Evolutionary conservation across 345 rosid species (phyloP).

Genomic region (Luvunga scandens): DNA sequence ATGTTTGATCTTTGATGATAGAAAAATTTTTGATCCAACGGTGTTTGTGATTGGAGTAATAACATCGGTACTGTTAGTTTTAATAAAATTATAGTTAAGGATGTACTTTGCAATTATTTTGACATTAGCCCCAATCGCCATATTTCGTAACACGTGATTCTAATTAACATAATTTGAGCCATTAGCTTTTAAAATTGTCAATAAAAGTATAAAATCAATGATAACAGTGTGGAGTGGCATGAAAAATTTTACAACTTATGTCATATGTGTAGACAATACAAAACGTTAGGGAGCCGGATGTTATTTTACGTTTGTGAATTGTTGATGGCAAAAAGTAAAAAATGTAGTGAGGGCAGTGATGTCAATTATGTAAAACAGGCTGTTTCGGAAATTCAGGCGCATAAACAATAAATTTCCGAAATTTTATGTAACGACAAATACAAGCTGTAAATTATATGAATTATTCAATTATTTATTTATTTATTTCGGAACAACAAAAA

Average conservation of each 20-base stretch:
- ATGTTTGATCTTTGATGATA: neutral
- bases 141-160: neutral
- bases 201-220: no score
- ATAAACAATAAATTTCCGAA: slow-evolving; percentile 9
- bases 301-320: no score
- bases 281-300: no score
- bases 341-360: neutral
- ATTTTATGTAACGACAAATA: slow-evolving; percentile 7
- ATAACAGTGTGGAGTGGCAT: no score
- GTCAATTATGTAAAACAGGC: neutral
- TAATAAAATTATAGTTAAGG: no score
- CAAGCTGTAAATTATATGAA: slow-evolving; percentile 6
- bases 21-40: neutral
- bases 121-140: neutral
- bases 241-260: no score
- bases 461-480: no score
- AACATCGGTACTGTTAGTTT: neutral
- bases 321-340: no score
- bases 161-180: no score
- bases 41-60: neutral
- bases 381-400: slow-evolving; percentile 20
- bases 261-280: no score
- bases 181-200: neutral
- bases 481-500: neutral
- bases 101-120: no score